These are phyloP conservation scores for Penicillium pulvis DNA, from an alignment of 495 filamentous ascomycete genomes.

Conservation along the genomic window DNA sequence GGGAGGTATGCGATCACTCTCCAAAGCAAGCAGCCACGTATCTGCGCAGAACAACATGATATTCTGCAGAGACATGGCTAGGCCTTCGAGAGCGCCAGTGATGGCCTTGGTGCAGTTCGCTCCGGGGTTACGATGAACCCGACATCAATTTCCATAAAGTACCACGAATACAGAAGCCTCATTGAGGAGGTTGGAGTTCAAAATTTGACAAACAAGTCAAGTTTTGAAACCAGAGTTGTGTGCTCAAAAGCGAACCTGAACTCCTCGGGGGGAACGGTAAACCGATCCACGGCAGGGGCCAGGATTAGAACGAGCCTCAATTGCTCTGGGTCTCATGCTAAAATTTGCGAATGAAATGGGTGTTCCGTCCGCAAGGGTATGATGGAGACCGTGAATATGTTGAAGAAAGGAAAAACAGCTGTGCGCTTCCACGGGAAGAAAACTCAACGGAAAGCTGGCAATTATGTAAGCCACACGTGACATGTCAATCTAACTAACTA, in stretches of 20 bases:
- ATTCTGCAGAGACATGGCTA: not conserved
- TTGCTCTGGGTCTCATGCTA: conserved; percentile 51
- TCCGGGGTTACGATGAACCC: not conserved
- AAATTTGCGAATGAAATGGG: conserved; percentile 31
- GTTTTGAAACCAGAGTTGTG: conserved; percentile 28
- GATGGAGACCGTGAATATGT: conserved; percentile 43
- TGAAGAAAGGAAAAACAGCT: conserved; percentile 29
- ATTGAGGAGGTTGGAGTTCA: not conserved
- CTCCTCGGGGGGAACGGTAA: conserved; percentile 30
- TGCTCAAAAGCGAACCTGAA: conserved; percentile 56
- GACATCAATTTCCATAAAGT: not conserved
- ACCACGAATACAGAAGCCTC: not conserved
- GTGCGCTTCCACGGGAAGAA: conserved; percentile 12
- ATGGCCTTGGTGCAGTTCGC: not conserved
- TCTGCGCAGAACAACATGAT: conserved; percentile 1
- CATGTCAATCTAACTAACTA: not conserved
- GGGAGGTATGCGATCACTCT: not conserved
- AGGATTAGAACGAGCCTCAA: conserved; percentile 53
- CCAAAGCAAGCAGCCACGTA: not conserved
- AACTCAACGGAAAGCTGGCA: conserved; percentile 3
- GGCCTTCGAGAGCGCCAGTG: not conserved
- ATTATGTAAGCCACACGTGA: conserved; percentile 4
- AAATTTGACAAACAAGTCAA: not conserved
- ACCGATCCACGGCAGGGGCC: conserved; percentile 33
- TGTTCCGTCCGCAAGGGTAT: conserved; percentile 40